These are phyloP conservation scores for Cladophialophora carrionii DNA, from an alignment of 2,329 filamentous ascomycete species.

Conservation along the genomic window DNA sequence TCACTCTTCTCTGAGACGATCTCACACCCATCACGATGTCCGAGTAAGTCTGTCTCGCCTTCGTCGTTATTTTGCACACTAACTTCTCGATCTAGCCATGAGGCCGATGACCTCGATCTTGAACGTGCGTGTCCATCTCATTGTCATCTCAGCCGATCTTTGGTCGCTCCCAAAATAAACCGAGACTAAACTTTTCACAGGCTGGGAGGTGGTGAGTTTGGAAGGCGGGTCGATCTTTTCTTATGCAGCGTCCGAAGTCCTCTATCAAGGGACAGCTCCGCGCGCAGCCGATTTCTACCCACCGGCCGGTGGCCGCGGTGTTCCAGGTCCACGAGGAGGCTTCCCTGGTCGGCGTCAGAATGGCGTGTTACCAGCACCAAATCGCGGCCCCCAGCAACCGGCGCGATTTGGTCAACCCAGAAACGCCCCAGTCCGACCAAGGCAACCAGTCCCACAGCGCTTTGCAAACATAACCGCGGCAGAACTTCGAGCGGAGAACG, in stretches of 20 bases:
- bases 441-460: background rate
- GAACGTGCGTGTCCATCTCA: constrained; percentile 25
- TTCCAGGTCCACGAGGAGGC: background rate
- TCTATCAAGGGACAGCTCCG: constrained; percentile 20
- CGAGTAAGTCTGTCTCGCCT: constrained; percentile 30
- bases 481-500: constrained; percentile 13
- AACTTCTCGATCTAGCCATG: constrained; percentile 27
- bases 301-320: constrained; percentile 6
- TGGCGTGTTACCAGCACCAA: background rate
- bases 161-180: background rate
- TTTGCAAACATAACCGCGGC: constrained; percentile 9
- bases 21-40: constrained; percentile 27
- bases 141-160: constrained; percentile 1
- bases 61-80: constrained; percentile 6
- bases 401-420: background rate
- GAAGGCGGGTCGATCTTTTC: constrained; percentile 29
- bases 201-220: constrained; percentile 34
- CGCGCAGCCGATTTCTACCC: constrained; percentile 8
- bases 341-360: constrained; percentile 9
- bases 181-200: constrained; percentile 20
- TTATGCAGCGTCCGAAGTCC: constrained; percentile 24
- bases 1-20: constrained; percentile 2
- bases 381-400: background rate
- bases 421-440: background rate
- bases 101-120: constrained; percentile 31